Evolutionary conservation across 345 rosid genomes (phyloP).

Genomic region (Turnera subulata): DNA sequence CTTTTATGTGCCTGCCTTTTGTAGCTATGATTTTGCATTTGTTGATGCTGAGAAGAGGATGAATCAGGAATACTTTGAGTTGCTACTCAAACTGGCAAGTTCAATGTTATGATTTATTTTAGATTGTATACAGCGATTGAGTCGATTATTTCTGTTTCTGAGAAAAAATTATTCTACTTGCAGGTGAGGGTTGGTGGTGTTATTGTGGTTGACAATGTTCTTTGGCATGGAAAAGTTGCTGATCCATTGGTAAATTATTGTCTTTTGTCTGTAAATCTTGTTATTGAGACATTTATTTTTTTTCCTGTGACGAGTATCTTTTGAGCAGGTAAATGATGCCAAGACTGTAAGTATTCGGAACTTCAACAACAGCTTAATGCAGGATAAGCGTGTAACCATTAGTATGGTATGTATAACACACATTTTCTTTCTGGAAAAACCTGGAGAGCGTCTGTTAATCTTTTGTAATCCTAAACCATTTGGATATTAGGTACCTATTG

Average conservation of each 20-base stretch:
- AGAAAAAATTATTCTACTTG: slow-evolving; percentile 7
- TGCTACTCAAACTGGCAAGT: slow-evolving; percentile 76
- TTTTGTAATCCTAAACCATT: not conserved
- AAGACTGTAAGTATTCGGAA: slow-evolving; percentile 70
- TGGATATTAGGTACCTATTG: slow-evolving; percentile 66
- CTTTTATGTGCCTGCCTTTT: slow-evolving; percentile 4
- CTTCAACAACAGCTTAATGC: slow-evolving; percentile 64
- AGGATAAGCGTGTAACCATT: slow-evolving; percentile 66
- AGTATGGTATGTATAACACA: slow-evolving; percentile 57
- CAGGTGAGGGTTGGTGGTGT: slow-evolving; percentile 85
- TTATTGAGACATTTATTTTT: slow-evolving; percentile 1
- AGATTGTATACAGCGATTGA: no score
- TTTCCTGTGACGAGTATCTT: not conserved
- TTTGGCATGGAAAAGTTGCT: slow-evolving; percentile 91
- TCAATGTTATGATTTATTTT: not conserved
- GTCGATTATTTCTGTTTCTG: not conserved
- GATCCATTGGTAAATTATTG: slow-evolving; percentile 60
- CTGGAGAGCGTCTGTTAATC: not conserved
- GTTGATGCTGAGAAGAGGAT: slow-evolving; percentile 94
- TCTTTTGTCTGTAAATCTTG: not conserved
- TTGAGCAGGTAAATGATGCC: slow-evolving; percentile 61
- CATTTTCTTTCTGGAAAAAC: not conserved
- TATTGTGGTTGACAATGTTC: slow-evolving; percentile 86
- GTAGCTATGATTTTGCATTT: slow-evolving; percentile 95
- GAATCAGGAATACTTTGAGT: slow-evolving; percentile 82